Conservation (phyloP, 2,329 filamentous ascomycete species). For the Alternaria brassicae region DNA sequence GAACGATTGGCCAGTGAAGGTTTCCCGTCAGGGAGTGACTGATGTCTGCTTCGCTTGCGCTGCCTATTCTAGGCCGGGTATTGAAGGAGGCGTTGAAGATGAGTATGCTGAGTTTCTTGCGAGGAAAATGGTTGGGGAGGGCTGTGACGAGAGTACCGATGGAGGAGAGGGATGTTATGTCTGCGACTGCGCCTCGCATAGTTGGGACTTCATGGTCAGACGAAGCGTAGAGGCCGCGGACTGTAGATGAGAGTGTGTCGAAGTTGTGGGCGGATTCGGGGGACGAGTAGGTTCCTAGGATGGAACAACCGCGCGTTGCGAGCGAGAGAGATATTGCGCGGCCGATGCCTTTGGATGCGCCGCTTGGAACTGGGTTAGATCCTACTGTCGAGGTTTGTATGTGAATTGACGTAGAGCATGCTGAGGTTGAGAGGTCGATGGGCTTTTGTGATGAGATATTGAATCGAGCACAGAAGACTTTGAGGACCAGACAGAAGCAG, state of each 20-base stretch:
- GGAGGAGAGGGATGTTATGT: conserved; percentile 29
- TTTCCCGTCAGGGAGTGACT: conserved; percentile 16
- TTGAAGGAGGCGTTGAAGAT: conserved; percentile 30
- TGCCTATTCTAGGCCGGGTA: conserved; percentile 13
- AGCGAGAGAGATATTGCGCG: conserved; percentile 41
- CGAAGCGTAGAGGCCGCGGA: conserved; percentile 24
- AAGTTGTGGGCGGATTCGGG: conserved; percentile 31
- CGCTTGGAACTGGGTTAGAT: conserved; percentile 17
- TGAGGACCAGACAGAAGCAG: neutral
- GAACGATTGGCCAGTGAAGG: conserved; percentile 11
- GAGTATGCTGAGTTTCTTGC: conserved; percentile 33
- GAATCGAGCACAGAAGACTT: no score
- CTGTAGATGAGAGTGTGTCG: conserved; percentile 31
- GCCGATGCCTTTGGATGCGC: conserved; percentile 41
- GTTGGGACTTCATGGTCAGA: conserved; percentile 12
- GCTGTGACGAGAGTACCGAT: conserved; percentile 17
- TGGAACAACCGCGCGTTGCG: conserved; percentile 36
- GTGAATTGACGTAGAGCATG: neutral
- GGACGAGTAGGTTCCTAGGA: conserved; percentile 42
- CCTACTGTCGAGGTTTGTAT: neutral
- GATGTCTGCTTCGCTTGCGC: conserved; percentile 21
- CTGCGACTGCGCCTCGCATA: conserved; percentile 29
- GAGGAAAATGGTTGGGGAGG: conserved; percentile 22
- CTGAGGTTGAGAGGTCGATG: neutral
- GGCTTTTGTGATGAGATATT: no score